Evolutionary conservation across 345 rosid species (phyloP).

Genomic region (Corymbia maculata): DNA sequence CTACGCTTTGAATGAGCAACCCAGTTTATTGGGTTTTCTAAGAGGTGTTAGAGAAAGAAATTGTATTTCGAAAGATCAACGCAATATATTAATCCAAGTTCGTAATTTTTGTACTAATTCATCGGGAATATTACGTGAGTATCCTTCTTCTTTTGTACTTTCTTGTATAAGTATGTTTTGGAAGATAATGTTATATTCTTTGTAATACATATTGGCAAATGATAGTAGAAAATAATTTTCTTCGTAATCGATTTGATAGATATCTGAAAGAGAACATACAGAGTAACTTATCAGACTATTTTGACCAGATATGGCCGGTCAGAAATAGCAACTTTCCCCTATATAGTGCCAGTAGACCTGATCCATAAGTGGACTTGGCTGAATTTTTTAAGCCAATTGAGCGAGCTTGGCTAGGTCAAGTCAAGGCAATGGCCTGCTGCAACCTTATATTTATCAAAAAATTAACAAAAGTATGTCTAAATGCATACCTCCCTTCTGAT

Average conservation of each 20-base stretch:
- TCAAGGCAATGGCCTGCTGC: not conserved
- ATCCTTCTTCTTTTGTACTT: not conserved
- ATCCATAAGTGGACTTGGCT: not conserved
- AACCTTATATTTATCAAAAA: not conserved
- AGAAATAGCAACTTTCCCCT: not conserved
- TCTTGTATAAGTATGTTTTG: not conserved
- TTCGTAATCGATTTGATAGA: not conserved
- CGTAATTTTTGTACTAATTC: not conserved
- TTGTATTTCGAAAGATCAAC: not conserved
- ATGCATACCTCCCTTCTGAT: too few species aligned
- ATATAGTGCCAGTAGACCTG: not conserved
- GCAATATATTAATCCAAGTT: not conserved
- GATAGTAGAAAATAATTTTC: not conserved
- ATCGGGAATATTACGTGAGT: not conserved
- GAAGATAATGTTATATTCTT: not conserved
- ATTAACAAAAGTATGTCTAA: too few species aligned
- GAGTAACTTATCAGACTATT: not conserved
- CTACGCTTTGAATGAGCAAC: not conserved
- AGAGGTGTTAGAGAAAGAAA: not conserved
- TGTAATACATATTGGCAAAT: not conserved
- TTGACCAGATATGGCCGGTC: not conserved
- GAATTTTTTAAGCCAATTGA: not conserved
- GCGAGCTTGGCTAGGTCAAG: not conserved
- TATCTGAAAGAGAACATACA: not conserved
- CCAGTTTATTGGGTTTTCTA: not conserved